phyloP scores from a whole-genome alignment of 441 rosid genomes.

The Jatropha podagrica region DNA sequence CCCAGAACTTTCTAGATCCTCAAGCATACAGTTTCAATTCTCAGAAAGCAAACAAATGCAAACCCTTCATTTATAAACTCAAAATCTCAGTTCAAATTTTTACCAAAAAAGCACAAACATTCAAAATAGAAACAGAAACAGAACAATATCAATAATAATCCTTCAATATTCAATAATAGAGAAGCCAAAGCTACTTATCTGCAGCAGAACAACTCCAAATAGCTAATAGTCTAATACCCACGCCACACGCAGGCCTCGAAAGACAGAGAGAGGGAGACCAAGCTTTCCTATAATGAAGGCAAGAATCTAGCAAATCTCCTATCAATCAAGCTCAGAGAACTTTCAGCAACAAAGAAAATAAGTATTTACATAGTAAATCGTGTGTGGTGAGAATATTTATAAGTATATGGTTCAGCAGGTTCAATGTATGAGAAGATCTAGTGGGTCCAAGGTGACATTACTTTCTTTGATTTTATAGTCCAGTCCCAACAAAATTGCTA shows the following conservation, averaged over 20 bases:
- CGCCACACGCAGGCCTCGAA: not conserved
- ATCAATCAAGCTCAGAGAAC: not conserved
- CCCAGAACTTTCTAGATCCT: slow-evolving; percentile 21
- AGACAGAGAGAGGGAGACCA: not conserved
- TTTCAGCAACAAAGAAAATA: not conserved
- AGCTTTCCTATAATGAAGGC: slow-evolving; percentile 26
- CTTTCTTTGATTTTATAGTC: slow-evolving; percentile 9
- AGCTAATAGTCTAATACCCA: not conserved
- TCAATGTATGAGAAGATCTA: slow-evolving; percentile 36
- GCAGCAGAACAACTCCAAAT: slow-evolving; percentile 18
- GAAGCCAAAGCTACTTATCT: slow-evolving; percentile 32
- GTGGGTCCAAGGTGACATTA: slow-evolving; percentile 25
- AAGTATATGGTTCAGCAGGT: slow-evolving; percentile 17
- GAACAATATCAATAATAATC: not conserved
- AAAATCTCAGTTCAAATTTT: slow-evolving; percentile 12
- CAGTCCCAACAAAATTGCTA: not conserved
- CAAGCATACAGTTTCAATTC: slow-evolving; percentile 6
- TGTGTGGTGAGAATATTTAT: not conserved
- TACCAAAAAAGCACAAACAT: slow-evolving; percentile 17
- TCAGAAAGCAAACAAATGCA: slow-evolving; percentile 13
- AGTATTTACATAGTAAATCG: not conserved
- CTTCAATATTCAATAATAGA: not conserved
- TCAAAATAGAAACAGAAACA: not conserved
- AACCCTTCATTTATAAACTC: slow-evolving; percentile 19
- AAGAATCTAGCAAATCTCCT: slow-evolving; percentile 21